phyloP scores from a whole-genome alignment of 1,284 basidiomycete species.

The Coniferiporia weirii region DNA sequence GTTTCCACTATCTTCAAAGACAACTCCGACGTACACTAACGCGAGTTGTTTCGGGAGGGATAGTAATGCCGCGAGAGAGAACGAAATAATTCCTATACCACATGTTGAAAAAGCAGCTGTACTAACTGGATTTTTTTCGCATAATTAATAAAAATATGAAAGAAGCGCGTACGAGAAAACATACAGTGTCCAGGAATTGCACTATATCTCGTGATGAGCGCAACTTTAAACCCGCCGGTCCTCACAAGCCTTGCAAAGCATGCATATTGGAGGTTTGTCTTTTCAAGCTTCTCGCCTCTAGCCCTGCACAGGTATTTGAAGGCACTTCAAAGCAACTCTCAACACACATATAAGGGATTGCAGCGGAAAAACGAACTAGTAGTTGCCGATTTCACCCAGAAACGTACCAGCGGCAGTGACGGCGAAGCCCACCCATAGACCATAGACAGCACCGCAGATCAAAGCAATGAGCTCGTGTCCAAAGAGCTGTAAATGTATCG shows the following conservation, averaged over 20 bases:
- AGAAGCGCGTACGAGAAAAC: not conserved
- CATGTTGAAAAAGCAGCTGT: slow-evolving; percentile 79
- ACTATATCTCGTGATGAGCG: slow-evolving; percentile 66
- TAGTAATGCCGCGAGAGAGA: slow-evolving; percentile 65
- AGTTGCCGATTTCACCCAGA: slow-evolving; percentile 65
- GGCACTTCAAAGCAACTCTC: slow-evolving; percentile 34
- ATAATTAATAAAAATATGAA: not conserved
- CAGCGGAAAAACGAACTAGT: slow-evolving; percentile 43
- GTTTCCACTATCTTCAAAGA: slow-evolving; percentile 35
- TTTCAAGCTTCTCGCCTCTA: slow-evolving; percentile 68
- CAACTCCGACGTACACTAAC: slow-evolving; percentile 70
- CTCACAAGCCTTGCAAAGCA: slow-evolving; percentile 74
- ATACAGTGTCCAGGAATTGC: slow-evolving; percentile 77
- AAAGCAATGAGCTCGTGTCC: slow-evolving; percentile 54
- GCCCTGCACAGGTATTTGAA: slow-evolving; percentile 61
- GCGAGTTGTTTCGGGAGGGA: slow-evolving; percentile 77
- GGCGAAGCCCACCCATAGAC: slow-evolving; percentile 44
- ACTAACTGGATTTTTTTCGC: slow-evolving; percentile 35
- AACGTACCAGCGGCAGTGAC: slow-evolving; percentile 66
- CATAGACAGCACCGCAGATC: slow-evolving; percentile 49
- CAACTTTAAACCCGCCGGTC: slow-evolving; percentile 76
- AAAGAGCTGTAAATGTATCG: slow-evolving; percentile 31
- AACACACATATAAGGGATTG: not conserved
- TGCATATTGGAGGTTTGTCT: slow-evolving; percentile 67
- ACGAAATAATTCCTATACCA: slow-evolving; percentile 70